Percentiles rank a stretch among this genome's conserved stretches.
Evolutionary conservation across 2,329 filamentous ascomycete species (phyloP).

Genomic region (Periglandula ipomoeae): DNA sequence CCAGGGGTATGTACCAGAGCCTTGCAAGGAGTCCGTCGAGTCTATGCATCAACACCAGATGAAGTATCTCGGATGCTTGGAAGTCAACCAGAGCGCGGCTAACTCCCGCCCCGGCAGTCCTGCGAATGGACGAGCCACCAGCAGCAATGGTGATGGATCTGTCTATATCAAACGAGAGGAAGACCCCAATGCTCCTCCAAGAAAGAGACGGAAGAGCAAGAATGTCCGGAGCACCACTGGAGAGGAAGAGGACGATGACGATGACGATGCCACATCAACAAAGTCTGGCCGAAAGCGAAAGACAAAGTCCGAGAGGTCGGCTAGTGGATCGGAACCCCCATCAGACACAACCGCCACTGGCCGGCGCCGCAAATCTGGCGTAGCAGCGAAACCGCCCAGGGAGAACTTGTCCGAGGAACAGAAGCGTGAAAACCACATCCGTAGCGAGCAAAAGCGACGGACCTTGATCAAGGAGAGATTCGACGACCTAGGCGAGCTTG

Average conservation of each 20-base stretch:
- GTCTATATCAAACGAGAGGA: conserved; percentile 22
- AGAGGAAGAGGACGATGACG: conserved; percentile 24
- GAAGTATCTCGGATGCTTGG: conserved; percentile 47
- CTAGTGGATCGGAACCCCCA: conserved; percentile 19
- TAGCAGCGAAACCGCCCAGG: conserved; percentile 37
- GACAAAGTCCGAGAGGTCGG: conserved; percentile 31
- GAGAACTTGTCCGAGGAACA: conserved; percentile 75
- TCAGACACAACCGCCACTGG: conserved; percentile 26
- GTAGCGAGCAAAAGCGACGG: conserved; percentile 77
- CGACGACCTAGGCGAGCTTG: conserved; percentile 66
- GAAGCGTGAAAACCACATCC: conserved; percentile 78
- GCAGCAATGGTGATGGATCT: conserved; percentile 12
- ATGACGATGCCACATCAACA: conserved; percentile 26
- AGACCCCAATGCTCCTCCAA: conserved; percentile 31
- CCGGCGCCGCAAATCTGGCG: conserved; percentile 43
- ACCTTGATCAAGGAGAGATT: conserved; percentile 77
- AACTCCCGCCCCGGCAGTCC: conserved; percentile 54
- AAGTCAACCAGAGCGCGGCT: conserved; percentile 46
- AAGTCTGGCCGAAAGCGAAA: conserved; percentile 37
- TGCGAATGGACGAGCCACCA: conserved; percentile 12
- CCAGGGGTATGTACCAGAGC: conserved; percentile 49
- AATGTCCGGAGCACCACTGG: conserved; percentile 29
- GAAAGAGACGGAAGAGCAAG: conserved; percentile 48
- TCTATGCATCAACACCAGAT: conserved; percentile 46
- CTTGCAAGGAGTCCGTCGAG: conserved; percentile 48